Conservation (phyloP, 2,329 filamentous ascomycete genomes). For the Fusarium tupiense region DNA sequence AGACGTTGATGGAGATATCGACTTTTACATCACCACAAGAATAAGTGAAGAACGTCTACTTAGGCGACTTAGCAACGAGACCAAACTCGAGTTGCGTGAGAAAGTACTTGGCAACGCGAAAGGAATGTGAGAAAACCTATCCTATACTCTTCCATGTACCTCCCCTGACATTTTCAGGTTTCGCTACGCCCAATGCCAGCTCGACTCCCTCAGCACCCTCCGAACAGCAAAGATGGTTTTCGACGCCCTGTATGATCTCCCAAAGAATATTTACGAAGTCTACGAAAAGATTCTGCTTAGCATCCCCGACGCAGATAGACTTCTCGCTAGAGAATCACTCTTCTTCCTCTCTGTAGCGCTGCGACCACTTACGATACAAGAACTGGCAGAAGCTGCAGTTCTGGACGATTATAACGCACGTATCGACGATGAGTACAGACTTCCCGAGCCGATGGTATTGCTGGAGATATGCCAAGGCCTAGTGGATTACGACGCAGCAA, state of each 20-base stretch:
- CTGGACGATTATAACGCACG: rapidly evolving
- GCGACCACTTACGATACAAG: neutral
- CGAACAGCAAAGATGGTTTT: neutral
- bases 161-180: neutral
- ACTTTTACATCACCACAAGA: neutral
- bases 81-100: neutral
- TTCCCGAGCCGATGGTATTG: rapidly evolving
- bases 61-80: neutral
- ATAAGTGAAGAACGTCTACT: neutral
- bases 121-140: neutral
- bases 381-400: neutral
- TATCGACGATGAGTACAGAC: neutral
- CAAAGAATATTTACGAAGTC: neutral
- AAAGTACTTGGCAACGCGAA: neutral
- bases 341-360: neutral
- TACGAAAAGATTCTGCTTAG: neutral
- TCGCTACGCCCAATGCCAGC: neutral
- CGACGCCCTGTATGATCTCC: neutral
- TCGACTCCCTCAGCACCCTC: neutral
- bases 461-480: neutral
- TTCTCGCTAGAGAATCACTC: neutral
- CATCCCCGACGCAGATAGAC: neutral
- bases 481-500: neutral
- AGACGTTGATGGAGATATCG: neutral
- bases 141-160: rapidly evolving